Percentiles rank a stretch among this genome's conserved stretches.
These are phyloP conservation scores for Trypanosoma grayi DNA, from an alignment of 208 protist species.

Conservation along the genomic window DNA sequence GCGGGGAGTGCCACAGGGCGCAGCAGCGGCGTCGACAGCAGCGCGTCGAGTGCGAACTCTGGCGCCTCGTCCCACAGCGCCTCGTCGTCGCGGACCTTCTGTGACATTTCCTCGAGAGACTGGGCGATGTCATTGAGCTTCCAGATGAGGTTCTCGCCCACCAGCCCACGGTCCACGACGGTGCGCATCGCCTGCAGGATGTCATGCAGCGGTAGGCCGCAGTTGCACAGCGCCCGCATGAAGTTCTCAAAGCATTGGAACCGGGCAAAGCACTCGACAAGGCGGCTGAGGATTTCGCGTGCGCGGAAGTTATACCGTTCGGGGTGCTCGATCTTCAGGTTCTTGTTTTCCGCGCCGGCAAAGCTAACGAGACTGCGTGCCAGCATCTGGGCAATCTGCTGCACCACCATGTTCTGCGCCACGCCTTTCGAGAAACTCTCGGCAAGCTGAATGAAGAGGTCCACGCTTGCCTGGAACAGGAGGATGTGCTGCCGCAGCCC, in stretches of 20 bases:
- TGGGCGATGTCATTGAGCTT: conserved; percentile 61
- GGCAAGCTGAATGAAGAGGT: conserved; percentile 85
- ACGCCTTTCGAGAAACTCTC: conserved; percentile 75
- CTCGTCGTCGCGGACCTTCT: conserved; percentile 69
- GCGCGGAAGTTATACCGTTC: conserved; percentile 79
- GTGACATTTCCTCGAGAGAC: conserved; percentile 44
- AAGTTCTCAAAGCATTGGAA: conserved; percentile 75
- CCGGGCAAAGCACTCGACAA: conserved; percentile 81
- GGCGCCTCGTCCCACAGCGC: conserved; percentile 84
- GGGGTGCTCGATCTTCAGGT: conserved; percentile 76
- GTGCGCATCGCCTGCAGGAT: conserved; percentile 52
- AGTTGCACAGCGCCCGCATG: conserved; percentile 72
- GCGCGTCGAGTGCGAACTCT: conserved; percentile 79
- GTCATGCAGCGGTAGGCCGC: conserved; percentile 58
- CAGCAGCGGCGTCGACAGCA: conserved; percentile 76
- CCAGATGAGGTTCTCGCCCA: conserved; percentile 57
- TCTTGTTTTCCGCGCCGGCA: conserved; percentile 69
- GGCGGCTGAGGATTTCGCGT: conserved; percentile 65
- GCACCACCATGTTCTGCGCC: conserved; percentile 85
- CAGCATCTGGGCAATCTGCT: conserved; percentile 87
- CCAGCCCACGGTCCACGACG: conserved; percentile 64
- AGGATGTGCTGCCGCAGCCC: conserved; percentile 59
- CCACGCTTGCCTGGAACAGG: conserved; percentile 77
- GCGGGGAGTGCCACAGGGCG: conserved; percentile 81
- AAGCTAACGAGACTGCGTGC: conserved; percentile 79